Conservation (phyloP, 371 early-diverging fungal species). For the Capillidium heterosporum region DNA sequence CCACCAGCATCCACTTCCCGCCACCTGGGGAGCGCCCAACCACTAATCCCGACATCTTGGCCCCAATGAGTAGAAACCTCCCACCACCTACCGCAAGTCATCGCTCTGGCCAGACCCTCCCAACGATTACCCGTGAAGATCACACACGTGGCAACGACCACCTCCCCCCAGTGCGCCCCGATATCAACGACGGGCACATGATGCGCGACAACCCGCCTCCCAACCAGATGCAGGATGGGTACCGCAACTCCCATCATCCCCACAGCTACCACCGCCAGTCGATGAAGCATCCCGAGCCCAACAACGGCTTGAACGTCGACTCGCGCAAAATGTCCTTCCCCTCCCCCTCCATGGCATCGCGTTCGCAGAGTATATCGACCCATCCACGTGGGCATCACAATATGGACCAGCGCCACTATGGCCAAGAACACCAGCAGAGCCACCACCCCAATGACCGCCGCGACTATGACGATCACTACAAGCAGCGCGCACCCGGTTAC, state of each 20-base stretch:
- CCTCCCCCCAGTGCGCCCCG: not conserved
- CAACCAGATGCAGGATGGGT: not conserved
- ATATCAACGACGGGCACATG: no score
- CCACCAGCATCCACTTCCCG: not conserved
- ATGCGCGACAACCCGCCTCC: not conserved
- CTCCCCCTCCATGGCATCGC: not conserved
- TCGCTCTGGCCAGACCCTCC: not conserved
- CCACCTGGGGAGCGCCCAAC: not conserved
- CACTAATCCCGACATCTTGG: not conserved
- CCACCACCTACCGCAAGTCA: not conserved
- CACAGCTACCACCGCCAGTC: constrained; percentile 3
- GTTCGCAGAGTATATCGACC: not conserved
- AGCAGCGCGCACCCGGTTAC: not conserved
- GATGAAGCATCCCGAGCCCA: constrained; percentile 1
- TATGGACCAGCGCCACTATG: not conserved
- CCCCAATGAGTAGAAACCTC: not conserved
- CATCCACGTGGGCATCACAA: not conserved
- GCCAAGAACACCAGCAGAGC: not conserved
- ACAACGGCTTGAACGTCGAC: not conserved
- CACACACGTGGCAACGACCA: not conserved
- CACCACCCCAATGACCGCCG: constrained; percentile 2
- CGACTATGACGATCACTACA: constrained; percentile 1
- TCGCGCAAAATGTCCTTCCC: constrained; percentile 1
- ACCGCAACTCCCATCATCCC: not conserved
- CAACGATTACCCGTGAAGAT: constrained; percentile 1